A percentile compares a stretch with the other conserved stretches of the same genome.
Evolutionary conservation across 495 filamentous ascomycete genomes (phyloP).

Genomic region (Aspergillus homomorphus): DNA sequence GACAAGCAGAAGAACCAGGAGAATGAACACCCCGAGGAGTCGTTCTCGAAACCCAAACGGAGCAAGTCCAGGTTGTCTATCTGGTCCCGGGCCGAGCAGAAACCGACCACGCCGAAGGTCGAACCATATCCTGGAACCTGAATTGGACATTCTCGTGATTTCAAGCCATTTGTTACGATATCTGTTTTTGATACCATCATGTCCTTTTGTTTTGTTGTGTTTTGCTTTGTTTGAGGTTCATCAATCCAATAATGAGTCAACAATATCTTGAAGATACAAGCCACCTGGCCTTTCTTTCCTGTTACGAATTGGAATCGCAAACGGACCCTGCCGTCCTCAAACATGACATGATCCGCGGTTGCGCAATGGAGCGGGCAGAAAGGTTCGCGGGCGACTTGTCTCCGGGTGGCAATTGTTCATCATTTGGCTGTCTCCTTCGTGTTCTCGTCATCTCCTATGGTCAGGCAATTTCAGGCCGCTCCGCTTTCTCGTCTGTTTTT

Average conservation of each 20-base stretch:
- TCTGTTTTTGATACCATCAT: neutral
- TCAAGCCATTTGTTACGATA: slow-evolving; percentile 1
- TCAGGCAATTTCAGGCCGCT: too few relatives aligned
- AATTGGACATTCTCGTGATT: too few relatives aligned
- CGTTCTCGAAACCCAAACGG: slow-evolving; percentile 24
- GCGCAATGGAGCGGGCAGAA: too few relatives aligned
- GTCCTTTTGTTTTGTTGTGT: neutral
- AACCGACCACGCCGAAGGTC: slow-evolving; percentile 24
- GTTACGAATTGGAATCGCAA: neutral
- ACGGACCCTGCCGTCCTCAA: too few relatives aligned
- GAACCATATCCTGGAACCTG: slow-evolving; percentile 45
- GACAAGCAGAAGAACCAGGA: slow-evolving; percentile 12
- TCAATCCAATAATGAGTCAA: neutral
- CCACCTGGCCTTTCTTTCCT: neutral
- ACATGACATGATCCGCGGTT: neutral
- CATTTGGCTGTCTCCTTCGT: too few relatives aligned
- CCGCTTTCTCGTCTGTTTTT: too few relatives aligned
- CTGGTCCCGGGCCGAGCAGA: slow-evolving; percentile 29
- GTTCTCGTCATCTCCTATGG: too few relatives aligned
- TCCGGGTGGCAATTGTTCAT: neutral
- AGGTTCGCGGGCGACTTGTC: neutral
- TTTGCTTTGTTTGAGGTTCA: neutral
- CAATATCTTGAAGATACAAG: too few relatives aligned
- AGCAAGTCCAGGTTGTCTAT: slow-evolving; percentile 37
- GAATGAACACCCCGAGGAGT: slow-evolving; percentile 5